These are phyloP conservation scores for Ceratocystis alfenasii DNA, from an alignment of 2,329 filamentous ascomycete species.

Conservation along the genomic window DNA sequence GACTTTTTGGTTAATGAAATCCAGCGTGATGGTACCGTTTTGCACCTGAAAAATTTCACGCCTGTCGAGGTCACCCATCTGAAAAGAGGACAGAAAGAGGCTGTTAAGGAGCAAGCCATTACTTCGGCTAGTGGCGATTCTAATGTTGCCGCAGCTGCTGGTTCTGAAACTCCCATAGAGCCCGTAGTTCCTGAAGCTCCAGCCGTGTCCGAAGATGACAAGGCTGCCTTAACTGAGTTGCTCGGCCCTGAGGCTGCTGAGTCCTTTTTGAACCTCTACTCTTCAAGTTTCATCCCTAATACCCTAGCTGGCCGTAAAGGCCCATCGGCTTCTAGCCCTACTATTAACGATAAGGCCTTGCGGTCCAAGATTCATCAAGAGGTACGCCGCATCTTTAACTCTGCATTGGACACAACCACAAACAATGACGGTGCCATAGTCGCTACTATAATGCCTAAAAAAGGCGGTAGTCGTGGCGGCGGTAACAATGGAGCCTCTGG, in stretches of 20 bases:
- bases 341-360: conserved; percentile 35
- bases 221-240: conserved; percentile 31
- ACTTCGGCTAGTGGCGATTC: background rate
- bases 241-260: conserved; percentile 33
- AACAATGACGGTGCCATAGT: conserved; percentile 46
- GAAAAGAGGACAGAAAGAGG: conserved; percentile 11
- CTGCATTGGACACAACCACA: conserved; percentile 64
- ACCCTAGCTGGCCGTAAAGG: conserved; percentile 26
- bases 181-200: conserved; percentile 24
- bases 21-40: conserved; percentile 57
- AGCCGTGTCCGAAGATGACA: conserved; percentile 28
- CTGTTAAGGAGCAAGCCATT: conserved; percentile 21
- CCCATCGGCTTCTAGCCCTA: conserved; percentile 32
- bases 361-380: conserved; percentile 43
- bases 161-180: conserved; percentile 28
- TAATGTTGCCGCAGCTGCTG: background rate
- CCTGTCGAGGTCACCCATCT: conserved; percentile 20
- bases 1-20: conserved; percentile 93
- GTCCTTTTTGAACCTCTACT: conserved; percentile 34
- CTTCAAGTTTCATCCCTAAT: conserved; percentile 29
- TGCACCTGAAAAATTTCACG: conserved; percentile 46
- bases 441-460: conserved; percentile 49
- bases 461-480: conserved; percentile 19
- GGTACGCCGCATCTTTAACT: conserved; percentile 70
- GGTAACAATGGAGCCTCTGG: conserved; percentile 14